A percentile compares a stretch with the other conserved stretches of the same genome.
These are phyloP conservation scores for Colletotrichum tropicale DNA, from an alignment of 2,329 filamentous ascomycete species.

Conservation along the genomic window DNA sequence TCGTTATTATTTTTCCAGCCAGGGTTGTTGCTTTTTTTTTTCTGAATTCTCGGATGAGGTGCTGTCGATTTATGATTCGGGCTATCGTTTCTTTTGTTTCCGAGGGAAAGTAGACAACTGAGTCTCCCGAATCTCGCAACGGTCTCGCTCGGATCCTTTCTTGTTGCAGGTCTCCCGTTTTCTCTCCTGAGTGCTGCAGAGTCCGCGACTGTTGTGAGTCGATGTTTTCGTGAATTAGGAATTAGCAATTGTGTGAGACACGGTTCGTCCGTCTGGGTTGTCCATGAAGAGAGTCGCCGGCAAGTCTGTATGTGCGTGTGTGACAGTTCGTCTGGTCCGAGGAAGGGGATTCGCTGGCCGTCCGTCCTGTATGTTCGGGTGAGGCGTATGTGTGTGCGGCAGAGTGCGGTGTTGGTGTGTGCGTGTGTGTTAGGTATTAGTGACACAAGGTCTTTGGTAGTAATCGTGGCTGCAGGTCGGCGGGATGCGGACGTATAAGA, in stretches of 20 bases:
- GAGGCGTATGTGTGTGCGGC: not conserved
- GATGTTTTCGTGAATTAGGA: conserved; percentile 8
- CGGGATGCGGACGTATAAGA: not conserved
- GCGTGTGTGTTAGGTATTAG: not conserved
- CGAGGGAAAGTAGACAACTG: not conserved
- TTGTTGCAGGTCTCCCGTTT: not conserved
- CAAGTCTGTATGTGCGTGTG: not conserved
- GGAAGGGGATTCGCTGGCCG: not conserved
- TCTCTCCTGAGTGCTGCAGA: not conserved
- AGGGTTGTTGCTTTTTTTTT: not conserved
- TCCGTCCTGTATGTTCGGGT: not conserved
- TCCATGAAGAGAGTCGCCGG: conserved; percentile 6
- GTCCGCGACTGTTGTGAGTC: not conserved
- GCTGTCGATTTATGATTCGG: conserved; percentile 2
- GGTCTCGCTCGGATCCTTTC: not conserved
- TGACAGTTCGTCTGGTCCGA: not conserved
- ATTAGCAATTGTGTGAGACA: conserved; percentile 5
- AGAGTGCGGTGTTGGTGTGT: not conserved
- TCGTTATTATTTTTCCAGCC: not conserved
- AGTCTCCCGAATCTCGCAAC: not conserved
- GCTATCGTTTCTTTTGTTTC: not conserved
- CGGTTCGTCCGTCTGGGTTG: not conserved
- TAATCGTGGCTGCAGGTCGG: not conserved
- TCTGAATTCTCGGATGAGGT: not conserved
- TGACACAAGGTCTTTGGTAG: not conserved